Evolutionary conservation across 2,329 filamentous ascomycete species (phyloP), one percentile per base, ranked within the genome.

Genomic region (Colletotrichum lupini): DNA sequence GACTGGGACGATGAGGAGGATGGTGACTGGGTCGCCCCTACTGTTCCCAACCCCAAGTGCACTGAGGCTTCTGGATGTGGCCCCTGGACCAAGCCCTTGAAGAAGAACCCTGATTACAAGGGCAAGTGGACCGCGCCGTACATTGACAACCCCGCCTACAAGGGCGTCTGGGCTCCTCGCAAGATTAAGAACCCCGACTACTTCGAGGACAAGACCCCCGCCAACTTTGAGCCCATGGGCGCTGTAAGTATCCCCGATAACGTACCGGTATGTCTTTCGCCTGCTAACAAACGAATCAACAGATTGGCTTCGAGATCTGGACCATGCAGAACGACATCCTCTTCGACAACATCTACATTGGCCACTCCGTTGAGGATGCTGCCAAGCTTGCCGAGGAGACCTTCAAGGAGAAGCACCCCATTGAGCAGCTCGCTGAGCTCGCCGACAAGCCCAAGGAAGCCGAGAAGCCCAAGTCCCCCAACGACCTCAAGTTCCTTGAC

Each of bases 1-100:
- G 97, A 98, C 83, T 99, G 97, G 97, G 96, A 98, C 86, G 96
- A 99, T 73, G 97, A 99, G 88, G 97, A 99, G 88, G 97, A 99
- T 84, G 97, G 97, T 84, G 97, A 99, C 88, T 99, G 95, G 95
- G 85, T 97, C 77, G 87, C 95, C 65, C 97, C 96, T 72, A 95
- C 92, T 68, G 91, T 99, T 68, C 90, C 95, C 83, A 98, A 99
- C 92, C 94, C 96, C 85, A 98, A 98, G 91, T 98, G 97, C 82
- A 91, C 92, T 76, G 96, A 98, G 72, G 94, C 88, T 77, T 95
- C 96, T 87, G 97, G 97, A 81, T 98, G 97, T 84, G 97, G 97
- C 80, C 91, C 93, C 80, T 99, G 97, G 97, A 89, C 92, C 79
- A 91, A 94, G 87, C 97, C 97, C 77, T 91, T 94, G 91, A 98